Evolutionary conservation across 768 basidiomycete species (phyloP), one percentile per base, ranked within the genome.

Genomic region (Boletus fagicola): DNA sequence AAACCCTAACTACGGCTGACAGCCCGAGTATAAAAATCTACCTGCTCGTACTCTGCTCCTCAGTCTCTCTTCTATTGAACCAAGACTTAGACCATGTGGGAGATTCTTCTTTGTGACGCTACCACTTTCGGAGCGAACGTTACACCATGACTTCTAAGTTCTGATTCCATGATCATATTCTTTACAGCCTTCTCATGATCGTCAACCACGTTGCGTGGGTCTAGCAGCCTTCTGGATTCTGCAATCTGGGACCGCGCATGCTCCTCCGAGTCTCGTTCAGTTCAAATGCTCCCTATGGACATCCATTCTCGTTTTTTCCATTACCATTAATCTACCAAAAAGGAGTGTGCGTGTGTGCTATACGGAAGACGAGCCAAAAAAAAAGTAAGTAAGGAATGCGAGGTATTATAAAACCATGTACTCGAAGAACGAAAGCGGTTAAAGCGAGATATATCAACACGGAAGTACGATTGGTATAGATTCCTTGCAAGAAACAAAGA

Each of bases 401-500:
- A 35, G 46, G 30, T 8, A 31, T 44, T 16, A 51, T 36, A 46
- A 47, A 53, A 4, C 26, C n/a, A 49, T 48, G 47, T 40, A 43
- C 40, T 36, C 9, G 52, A 47, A 35, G n/a, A 26, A 20, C 36
- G 22, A 61, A 54, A 33, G 39, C 4, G 28, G 24, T 49, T 51
- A 35, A 53, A 4, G 52, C 31, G n/a, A 38, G 51, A 53, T 53
- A 56, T 46, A 44, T 54, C 40, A 18, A 59, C 48, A 51, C 12
- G 28, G 43, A 64, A 51, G 51, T 62, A 58, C 45, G 40, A 26
- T 48, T 42, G 52, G 62, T 47, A 62, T 65, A 43, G 43, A 58
- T 58, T 62, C 65, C 60, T 49, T 58, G 56, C 54, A 68, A 54
- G 59, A 39, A 38, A 18, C 31, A 18, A 35, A 42, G 40, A 50